phyloP scores from a whole-genome alignment of 305 asterid genomes.

The Fraxinus paxiana region DNA sequence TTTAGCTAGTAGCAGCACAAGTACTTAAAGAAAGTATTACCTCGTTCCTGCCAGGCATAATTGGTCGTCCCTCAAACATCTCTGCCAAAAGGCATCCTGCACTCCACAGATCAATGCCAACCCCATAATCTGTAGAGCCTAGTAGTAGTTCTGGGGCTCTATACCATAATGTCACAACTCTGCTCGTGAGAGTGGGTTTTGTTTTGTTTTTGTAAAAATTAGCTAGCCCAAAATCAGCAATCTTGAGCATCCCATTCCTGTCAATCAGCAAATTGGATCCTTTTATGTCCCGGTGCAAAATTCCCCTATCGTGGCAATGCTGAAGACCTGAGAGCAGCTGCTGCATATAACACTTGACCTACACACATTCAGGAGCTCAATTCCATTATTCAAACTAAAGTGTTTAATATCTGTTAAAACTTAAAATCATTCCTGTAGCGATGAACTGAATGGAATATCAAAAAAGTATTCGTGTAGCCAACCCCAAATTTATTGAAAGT shows the following conservation, averaged over 20 bases:
- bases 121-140: conserved; percentile 46
- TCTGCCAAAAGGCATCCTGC: conserved; percentile 54
- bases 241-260: neutral
- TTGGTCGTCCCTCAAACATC: conserved; percentile 46
- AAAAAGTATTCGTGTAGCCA: neutral
- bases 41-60: conserved; percentile 53
- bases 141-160: conserved; percentile 33
- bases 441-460: neutral
- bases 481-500: neutral
- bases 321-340: conserved; percentile 2
- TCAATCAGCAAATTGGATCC: conserved; percentile 12
- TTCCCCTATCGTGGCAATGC: neutral
- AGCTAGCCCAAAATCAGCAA: conserved; percentile 14
- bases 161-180: conserved; percentile 13
- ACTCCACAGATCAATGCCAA: conserved; percentile 50
- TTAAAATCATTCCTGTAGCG: neutral
- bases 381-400: neutral
- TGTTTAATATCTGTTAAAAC: neutral
- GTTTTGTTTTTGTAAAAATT: neutral
- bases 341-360: conserved; percentile 13
- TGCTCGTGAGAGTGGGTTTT: neutral
- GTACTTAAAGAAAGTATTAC: conserved; percentile 22
- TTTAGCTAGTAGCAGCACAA: neutral
- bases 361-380: neutral
- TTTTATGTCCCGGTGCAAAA: conserved; percentile 9